These are phyloP conservation scores for Trichoderma lentiforme DNA, from an alignment of 2,329 filamentous ascomycete genomes.

Conservation along the genomic window DNA sequence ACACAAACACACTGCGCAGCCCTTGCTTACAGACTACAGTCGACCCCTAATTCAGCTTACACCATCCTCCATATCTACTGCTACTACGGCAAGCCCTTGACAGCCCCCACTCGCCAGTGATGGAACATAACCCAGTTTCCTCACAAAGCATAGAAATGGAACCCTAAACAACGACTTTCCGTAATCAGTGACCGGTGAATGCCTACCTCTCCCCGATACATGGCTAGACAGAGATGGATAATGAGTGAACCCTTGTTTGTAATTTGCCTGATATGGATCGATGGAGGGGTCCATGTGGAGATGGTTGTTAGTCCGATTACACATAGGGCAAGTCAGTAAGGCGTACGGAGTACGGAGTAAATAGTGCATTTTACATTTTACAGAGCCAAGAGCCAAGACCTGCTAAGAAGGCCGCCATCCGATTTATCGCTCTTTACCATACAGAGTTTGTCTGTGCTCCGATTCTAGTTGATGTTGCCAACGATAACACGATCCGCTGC, in stretches of 20 bases:
- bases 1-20: not conserved
- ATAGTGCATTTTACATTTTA: not conserved
- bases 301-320: not conserved
- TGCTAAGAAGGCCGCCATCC: not conserved
- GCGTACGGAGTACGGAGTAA: not conserved
- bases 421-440: not conserved
- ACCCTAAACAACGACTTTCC: not conserved
- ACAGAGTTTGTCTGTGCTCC: not conserved
- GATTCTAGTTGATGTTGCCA: not conserved
- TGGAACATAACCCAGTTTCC: not conserved
- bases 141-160: not conserved
- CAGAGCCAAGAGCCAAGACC: not conserved
- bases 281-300: not conserved
- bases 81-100: not conserved
- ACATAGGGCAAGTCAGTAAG: not conserved
- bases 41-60: not conserved
- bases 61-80: not conserved
- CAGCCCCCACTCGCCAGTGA: not conserved
- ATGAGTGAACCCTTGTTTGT: not conserved
- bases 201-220: not conserved
- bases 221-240: not conserved
- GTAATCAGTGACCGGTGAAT: not conserved
- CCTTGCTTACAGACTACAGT: not conserved
- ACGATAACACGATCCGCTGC: not conserved
- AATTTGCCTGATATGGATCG: not conserved